Evolutionary conservation across 2,329 filamentous ascomycete species (phyloP).

Genomic region (Penicillium sp.): DNA sequence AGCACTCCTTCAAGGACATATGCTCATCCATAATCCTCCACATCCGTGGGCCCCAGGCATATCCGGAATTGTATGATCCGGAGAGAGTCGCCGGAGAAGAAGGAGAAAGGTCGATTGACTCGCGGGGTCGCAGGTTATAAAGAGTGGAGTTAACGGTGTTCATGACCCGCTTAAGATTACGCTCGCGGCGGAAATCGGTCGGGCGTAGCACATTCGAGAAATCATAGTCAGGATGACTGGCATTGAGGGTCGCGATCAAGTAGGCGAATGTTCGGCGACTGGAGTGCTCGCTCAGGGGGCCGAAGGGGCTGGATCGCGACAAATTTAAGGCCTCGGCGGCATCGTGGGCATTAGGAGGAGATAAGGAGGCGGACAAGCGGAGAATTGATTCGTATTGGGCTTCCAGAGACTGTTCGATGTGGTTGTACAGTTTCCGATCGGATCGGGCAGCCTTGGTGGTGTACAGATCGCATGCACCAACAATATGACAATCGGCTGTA

Average conservation of each 20-base stretch:
- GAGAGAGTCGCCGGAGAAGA: constrained; percentile 45
- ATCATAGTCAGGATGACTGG: constrained; percentile 93
- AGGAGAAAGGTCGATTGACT: constrained; percentile 41
- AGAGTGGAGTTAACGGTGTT: constrained; percentile 83
- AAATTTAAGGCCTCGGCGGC: constrained; percentile 69
- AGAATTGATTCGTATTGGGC: constrained; percentile 87
- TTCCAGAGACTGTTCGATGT: constrained; percentile 87
- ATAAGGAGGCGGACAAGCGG: constrained; percentile 81
- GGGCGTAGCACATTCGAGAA: constrained; percentile 91
- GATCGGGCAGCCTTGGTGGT: constrained; percentile 93
- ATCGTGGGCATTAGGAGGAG: constrained; percentile 73
- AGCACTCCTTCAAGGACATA: constrained; percentile 87
- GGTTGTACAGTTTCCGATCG: constrained; percentile 96
- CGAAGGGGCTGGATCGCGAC: constrained; percentile 86
- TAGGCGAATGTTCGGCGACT: constrained; percentile 93
- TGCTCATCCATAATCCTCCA: constrained; percentile 93
- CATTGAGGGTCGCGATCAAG: constrained; percentile 92
- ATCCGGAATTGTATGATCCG: constrained; percentile 48
- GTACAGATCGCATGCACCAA: constrained; percentile 93
- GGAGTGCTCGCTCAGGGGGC: constrained; percentile 80
- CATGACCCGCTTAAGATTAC: constrained; percentile 77
- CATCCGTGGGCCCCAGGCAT: constrained; percentile 81
- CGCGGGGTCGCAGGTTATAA: constrained; percentile 74
- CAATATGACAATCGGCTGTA: constrained; percentile 86
- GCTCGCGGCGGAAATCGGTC: constrained; percentile 83